Percentiles rank a stretch among this genome's conserved stretches.
Conservation (phyloP, 257 asterid species). For the Nemophila menziesii region DNA sequence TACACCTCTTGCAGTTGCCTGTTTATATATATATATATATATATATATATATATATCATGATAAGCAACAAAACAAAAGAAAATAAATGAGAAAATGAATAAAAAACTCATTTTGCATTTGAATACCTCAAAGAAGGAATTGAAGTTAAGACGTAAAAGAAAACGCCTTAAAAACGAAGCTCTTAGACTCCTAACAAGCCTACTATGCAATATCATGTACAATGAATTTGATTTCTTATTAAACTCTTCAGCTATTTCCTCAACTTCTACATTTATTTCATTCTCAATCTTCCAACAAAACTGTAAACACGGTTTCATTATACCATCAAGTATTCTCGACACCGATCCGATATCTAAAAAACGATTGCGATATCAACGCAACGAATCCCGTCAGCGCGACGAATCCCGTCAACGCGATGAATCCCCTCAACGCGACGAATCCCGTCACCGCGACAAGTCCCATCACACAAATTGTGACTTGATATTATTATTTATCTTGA, state of each 20-base stretch:
- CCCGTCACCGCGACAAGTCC: too few species aligned
- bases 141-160: conserved; percentile 92
- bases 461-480: too few species aligned
- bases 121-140: conserved; percentile 84
- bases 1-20: conserved; percentile 96
- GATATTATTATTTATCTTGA: too few species aligned
- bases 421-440: too few species aligned
- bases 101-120: background rate
- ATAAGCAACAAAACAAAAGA: conserved; percentile 1
- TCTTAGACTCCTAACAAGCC: conserved; percentile 98
- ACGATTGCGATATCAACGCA: conserved; percentile 82
- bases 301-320: conserved; percentile 84
- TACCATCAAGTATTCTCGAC: conserved; percentile 93
- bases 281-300: conserved; percentile 94
- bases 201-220: conserved; percentile 84
- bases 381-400: too few species aligned
- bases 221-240: conserved; percentile 89
- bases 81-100: too few species aligned
- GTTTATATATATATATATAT: too few species aligned
- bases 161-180: conserved; percentile 96
- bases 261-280: conserved; percentile 65
- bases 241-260: conserved; percentile 88
- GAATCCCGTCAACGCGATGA: too few species aligned
- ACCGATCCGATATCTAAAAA: conserved; percentile 97
- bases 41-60: conserved; percentile 3